Evolutionary conservation across 106 monocot genomes (phyloP), one percentile per base, ranked within the genome.

Genomic region (Xerophyta viscosa): DNA sequence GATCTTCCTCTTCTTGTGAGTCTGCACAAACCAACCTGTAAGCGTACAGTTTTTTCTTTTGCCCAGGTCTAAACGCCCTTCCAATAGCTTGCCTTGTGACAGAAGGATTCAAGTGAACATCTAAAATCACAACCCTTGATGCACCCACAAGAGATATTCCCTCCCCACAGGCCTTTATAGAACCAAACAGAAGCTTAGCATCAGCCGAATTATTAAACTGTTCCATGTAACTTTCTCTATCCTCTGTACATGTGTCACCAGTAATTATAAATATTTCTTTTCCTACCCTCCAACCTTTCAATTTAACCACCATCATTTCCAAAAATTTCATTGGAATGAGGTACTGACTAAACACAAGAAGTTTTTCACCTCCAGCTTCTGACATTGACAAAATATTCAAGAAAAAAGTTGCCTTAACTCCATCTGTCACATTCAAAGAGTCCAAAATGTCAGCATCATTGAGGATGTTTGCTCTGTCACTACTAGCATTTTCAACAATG

Each of bases 161-260:
- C 71, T 96, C 94, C 1, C 94, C 94, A 68, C 94, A 96, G 0
- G 94, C 94, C 73, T 82, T 96, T 56, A 96, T 96, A 0, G 94
- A 96, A 25, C 94, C 94, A 60, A 96, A 78, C 24, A 96, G 65
- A 43, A 96, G 62, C 48, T 81, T 88, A 6, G 88, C 84, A 70
- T 85, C 88, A 19, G 55, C 6, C 1, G 94, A 88, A 47, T 71
- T 81, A 57, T 96, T 96, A 52, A 96, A 84, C 14, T 73, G 77
- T 4, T 96, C 94, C 84, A 85, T 88, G 2, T 81, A 63, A 33
- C 31, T 24, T 36, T 96, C 94, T 45, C 94, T 69, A 2, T 81
- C 68, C 7, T 96, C 94, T 50, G 77, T 14, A 52, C 64, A 76
- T 10, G 84, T 66, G 61, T 96, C 94, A 18, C 94, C n/a, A 88